These are phyloP conservation scores for Hyphopichia buzzinii DNA, from an alignment of 1,139 yeast genomes.

Conservation along the genomic window DNA sequence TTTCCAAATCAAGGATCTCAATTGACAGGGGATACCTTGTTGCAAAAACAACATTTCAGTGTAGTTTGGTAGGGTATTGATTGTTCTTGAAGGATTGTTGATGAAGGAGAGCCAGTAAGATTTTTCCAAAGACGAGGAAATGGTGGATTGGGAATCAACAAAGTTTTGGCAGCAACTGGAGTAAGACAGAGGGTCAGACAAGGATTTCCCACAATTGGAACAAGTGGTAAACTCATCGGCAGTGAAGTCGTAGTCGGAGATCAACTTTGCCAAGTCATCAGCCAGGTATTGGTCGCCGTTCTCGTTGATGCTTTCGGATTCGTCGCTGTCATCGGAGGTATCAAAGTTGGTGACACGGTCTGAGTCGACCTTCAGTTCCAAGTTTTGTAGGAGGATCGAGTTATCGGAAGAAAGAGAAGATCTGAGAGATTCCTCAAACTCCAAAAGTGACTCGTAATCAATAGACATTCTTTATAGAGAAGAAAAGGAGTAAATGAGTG, in stretches of 20 bases:
- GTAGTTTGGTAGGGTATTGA: conserved; percentile 47
- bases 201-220: conserved; percentile 23
- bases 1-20: conserved; percentile 38
- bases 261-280: conserved; percentile 1
- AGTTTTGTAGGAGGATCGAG: conserved; percentile 25
- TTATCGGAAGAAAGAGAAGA: conserved; percentile 18
- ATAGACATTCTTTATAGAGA: conserved; percentile 7
- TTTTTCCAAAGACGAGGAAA: conserved; percentile 30
- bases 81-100: conserved; percentile 44
- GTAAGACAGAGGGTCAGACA: conserved; percentile 11
- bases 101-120: conserved; percentile 48
- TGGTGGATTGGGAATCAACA: conserved; percentile 12
- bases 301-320: not conserved
- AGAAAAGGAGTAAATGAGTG: not conserved
- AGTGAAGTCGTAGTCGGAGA: conserved; percentile 24
- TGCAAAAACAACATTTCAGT: conserved; percentile 41
- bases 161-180: conserved; percentile 12
- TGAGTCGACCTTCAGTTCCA: conserved; percentile 31
- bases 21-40: conserved; percentile 41
- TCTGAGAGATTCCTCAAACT: conserved; percentile 44
- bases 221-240: conserved; percentile 40
- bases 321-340: not conserved
- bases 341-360: conserved; percentile 17
- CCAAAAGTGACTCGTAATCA: conserved; percentile 37
- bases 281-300: conserved; percentile 3